A percentile compares a stretch with the other conserved stretches of the same genome.
phyloP scores from a whole-genome alignment of 805 yeast species.

The Danielia oregonensis region DNA sequence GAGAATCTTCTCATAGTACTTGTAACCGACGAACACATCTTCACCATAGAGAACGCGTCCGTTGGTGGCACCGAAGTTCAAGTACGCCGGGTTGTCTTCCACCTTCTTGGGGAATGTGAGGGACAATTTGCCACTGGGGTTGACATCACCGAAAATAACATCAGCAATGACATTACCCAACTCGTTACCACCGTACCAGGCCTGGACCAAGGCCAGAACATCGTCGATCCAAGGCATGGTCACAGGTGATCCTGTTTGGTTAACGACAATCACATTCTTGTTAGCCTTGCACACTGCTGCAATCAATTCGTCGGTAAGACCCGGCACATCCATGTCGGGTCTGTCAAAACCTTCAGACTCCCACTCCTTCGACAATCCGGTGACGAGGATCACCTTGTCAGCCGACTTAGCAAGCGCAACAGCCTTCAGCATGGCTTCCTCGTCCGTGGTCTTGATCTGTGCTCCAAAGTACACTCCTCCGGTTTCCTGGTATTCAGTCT shows the following conservation, averaged over 20 bases:
- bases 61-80: slow-evolving; percentile 25
- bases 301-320: slow-evolving; percentile 23
- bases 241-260: slow-evolving; percentile 34
- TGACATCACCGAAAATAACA: slow-evolving; percentile 29
- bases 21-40: slow-evolving; percentile 30
- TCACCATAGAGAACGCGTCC: slow-evolving; percentile 34
- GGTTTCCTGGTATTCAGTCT: slow-evolving; percentile 10
- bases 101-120: slow-evolving; percentile 22
- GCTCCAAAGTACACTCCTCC: slow-evolving; percentile 30
- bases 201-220: slow-evolving; percentile 25
- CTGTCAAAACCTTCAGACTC: slow-evolving; percentile 32
- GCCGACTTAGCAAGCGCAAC: slow-evolving; percentile 22
- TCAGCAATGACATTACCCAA: slow-evolving; percentile 31
- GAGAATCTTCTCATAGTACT: slow-evolving; percentile 27
- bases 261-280: slow-evolving; percentile 28
- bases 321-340: slow-evolving; percentile 26
- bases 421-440: slow-evolving; percentile 25
- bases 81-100: slow-evolving; percentile 27
- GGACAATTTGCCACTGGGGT: slow-evolving; percentile 29
- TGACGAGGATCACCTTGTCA: slow-evolving; percentile 27
- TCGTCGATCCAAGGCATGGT: slow-evolving; percentile 27
- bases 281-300: slow-evolving; percentile 24
- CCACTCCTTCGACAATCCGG: slow-evolving; percentile 28
- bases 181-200: slow-evolving; percentile 37
- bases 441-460: slow-evolving; percentile 15